phyloP scores from a whole-genome alignment of 2,329 filamentous ascomycete genomes.

The Paracamarosporium sp. region DNA sequence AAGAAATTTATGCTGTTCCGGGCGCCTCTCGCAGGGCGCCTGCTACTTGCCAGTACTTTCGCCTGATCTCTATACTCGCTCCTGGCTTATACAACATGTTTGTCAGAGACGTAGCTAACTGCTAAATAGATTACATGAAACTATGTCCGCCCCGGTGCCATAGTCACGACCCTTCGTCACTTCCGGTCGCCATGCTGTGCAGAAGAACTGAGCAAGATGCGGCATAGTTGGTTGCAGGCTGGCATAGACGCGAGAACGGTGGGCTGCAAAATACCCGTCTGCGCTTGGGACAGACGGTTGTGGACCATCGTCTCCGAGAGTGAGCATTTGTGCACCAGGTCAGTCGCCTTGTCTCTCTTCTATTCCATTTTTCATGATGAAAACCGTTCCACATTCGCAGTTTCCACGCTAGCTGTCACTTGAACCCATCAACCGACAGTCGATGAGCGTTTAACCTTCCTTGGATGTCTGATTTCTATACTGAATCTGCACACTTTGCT shows the following conservation, averaged over 20 bases:
- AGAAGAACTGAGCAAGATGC: background rate
- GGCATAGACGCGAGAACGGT: background rate
- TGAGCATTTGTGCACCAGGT: constrained; percentile 26
- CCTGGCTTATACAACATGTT: background rate
- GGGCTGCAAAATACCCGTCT: background rate
- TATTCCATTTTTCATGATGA: constrained; percentile 64
- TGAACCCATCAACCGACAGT: constrained; percentile 67
- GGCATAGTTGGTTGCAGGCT: background rate
- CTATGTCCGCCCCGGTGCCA: background rate
- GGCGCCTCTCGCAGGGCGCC: constrained; percentile 66
- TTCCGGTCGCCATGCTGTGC: background rate
- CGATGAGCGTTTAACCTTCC: constrained; percentile 74
- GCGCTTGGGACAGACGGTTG: background rate
- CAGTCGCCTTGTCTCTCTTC: constrained; percentile 26
- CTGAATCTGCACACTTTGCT: constrained; percentile 10
- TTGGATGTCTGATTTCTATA: constrained; percentile 73
- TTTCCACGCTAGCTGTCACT: constrained; percentile 79
- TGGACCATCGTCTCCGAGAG: background rate
- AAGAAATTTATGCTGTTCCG: constrained; percentile 75
- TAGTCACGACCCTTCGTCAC: background rate
- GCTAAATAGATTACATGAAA: background rate
- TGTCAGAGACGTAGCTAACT: constrained; percentile 8
- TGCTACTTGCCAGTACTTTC: constrained; percentile 93
- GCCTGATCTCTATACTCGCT: constrained; percentile 65
- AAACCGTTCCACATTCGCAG: constrained; percentile 82